A percentile compares a stretch with the other conserved stretches of the same genome.
phyloP scores from a whole-genome alignment of 1,284 basidiomycete genomes.

The Moniliophthora roreri region DNA sequence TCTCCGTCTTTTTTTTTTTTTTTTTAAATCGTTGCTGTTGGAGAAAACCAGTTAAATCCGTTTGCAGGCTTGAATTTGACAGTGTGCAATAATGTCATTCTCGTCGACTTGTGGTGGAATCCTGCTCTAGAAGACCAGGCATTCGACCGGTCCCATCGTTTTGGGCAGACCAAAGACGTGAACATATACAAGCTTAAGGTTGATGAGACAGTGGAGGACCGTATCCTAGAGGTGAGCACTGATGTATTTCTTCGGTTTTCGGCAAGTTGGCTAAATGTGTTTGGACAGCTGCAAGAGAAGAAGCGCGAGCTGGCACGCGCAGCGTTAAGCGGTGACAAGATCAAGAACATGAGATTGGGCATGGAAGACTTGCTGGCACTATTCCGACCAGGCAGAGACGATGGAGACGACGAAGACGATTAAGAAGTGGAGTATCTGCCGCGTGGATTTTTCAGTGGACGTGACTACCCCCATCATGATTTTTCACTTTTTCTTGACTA shows the following conservation, averaged over 20 bases:
- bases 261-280: conserved; percentile 9
- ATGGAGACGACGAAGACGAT: conserved; percentile 41
- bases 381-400: conserved; percentile 63
- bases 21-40: not conserved
- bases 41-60: not conserved
- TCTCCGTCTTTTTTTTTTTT: conserved; percentile 6
- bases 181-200: conserved; percentile 95
- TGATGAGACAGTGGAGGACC: conserved; percentile 86
- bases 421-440: not conserved
- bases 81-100: conserved; percentile 91
- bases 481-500: not conserved
- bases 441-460: not conserved
- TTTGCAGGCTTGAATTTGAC: conserved; percentile 87
- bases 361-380: conserved; percentile 82
- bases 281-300: conserved; percentile 71
- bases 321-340: conserved; percentile 85
- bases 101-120: conserved; percentile 97
- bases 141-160: conserved; percentile 90
- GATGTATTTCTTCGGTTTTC: conserved; percentile 2
- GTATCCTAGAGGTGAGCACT: conserved; percentile 66
- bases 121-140: conserved; percentile 92
- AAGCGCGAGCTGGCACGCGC: conserved; percentile 86
- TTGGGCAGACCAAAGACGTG: conserved; percentile 86
- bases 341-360: conserved; percentile 83
- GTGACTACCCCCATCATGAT: not conserved